Evolutionary conservation across 2,329 filamentous ascomycete genomes (phyloP), one percentile per base, ranked within the genome.

Genomic region (Orbilia javanica): DNA sequence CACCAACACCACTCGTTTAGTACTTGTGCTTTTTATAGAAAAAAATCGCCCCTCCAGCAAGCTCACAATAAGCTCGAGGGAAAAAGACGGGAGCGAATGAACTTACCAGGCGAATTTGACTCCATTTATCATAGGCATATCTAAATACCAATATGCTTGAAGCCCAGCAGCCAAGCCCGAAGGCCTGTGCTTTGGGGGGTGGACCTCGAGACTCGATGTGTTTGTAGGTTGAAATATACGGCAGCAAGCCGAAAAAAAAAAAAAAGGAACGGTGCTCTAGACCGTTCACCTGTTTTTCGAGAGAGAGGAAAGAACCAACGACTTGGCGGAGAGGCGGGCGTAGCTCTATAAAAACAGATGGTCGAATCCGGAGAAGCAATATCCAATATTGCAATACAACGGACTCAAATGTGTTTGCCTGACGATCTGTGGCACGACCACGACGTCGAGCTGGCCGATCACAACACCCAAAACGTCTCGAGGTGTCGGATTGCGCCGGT

Each of bases 31-130:
- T 39, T 39, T 39, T 39, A 15, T 39, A 39, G n/a, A n/a, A n/a
- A n/a, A n/a, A n/a, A n/a, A n/a, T n/a, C n/a, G n/a, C n/a, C n/a
- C 31, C 31, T 34, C 10, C 31, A 34, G 5, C 4, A 34, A 34
- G 31, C n/a, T 3, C 2, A 44, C 2, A 44, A 44, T 18, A 4
- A 10, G 20, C n/a, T 10, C 5, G 42, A 44, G 20, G 42, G 20
- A 44, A 1, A n/a, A 44, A 3, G 39, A 44, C 4, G 6, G 15
- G 11, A 6, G 6, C 31, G 31, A 34, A 4, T 10, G 15, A 4
- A 79, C 77, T 20, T 81, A 81, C 80, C 80, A 81, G 57, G 80
- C 80, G 79, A 75, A 81, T 71, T 81, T 81, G 20, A 81, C 70
- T 44, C 80, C 80, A 70, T 81, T 71, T 46, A 81, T 79, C 29